phyloP scores from a whole-genome alignment of 306 rosid genomes.

The Styphnolobium japonicum region DNA sequence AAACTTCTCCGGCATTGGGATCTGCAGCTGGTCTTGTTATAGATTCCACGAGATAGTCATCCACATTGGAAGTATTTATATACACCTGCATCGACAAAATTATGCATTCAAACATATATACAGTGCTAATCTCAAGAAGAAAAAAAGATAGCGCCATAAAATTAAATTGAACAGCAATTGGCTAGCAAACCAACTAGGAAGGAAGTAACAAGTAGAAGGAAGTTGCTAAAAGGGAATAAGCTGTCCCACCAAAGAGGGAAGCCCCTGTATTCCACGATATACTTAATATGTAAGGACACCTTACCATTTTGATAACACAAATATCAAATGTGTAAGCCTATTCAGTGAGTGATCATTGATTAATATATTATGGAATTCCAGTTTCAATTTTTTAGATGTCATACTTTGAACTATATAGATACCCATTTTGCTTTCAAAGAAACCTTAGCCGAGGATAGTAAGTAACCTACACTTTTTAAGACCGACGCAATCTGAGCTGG shows the following conservation, averaged over 20 bases:
- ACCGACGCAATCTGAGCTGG: slow-evolving; percentile 75
- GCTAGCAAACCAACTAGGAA: too few relatives aligned
- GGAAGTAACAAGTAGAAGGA: background rate
- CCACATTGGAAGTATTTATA: slow-evolving; percentile 72
- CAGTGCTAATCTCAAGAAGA: too few relatives aligned
- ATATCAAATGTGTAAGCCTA: background rate
- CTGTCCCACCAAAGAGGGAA: background rate
- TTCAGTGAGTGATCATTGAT: background rate
- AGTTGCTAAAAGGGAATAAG: background rate
- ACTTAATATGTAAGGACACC: background rate
- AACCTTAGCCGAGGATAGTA: slow-evolving; percentile 21
- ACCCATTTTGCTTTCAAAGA: background rate
- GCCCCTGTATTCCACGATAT: background rate
- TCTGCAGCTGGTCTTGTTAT: slow-evolving; percentile 86
- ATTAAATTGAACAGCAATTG: too few relatives aligned
- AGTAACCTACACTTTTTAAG: slow-evolving; percentile 69
- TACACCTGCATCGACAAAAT: slow-evolving; percentile 60
- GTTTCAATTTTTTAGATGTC: background rate
- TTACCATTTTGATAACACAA: background rate
- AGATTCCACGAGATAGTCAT: slow-evolving; percentile 90
- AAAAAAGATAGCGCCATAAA: too few relatives aligned
- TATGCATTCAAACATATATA: slow-evolving; percentile 1
- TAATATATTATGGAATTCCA: background rate
- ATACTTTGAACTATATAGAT: background rate
- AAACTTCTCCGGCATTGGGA: slow-evolving; percentile 92